phyloP scores from a whole-genome alignment of 1,139 yeast genomes.

The Lodderomyces metapsilosis region DNA sequence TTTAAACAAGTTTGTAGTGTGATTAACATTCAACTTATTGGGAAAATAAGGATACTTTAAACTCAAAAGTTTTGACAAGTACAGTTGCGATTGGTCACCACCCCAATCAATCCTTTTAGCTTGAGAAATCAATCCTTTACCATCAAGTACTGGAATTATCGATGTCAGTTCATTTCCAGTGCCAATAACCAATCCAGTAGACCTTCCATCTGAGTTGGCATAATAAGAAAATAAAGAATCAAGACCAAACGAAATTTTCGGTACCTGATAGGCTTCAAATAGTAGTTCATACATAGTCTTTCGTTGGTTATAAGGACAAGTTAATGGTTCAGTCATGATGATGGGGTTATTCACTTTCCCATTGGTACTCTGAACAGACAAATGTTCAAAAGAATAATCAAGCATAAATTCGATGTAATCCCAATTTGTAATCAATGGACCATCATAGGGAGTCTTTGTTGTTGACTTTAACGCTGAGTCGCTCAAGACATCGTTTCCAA shows the following conservation, averaged over 20 bases:
- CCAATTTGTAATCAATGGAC: conserved; percentile 86
- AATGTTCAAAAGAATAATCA: conserved; percentile 79
- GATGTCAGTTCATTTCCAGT: conserved; percentile 83
- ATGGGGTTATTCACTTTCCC: conserved; percentile 73
- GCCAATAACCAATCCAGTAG: conserved; percentile 71
- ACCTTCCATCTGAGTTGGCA: conserved; percentile 37
- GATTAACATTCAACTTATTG: conserved; percentile 59
- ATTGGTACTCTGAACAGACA: conserved; percentile 58
- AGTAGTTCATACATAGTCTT: conserved; percentile 72
- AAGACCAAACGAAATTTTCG: conserved; percentile 75
- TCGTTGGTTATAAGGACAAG: conserved; percentile 69
- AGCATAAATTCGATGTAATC: conserved; percentile 79
- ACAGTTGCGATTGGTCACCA: conserved; percentile 71
- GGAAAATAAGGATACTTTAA: conserved; percentile 95
- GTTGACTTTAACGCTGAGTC: conserved; percentile 70
- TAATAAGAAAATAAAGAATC: conserved; percentile 78
- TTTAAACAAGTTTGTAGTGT: conserved; percentile 65
- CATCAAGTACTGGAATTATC: conserved; percentile 74
- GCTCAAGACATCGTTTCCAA: conserved; percentile 78
- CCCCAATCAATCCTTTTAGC: conserved; percentile 92
- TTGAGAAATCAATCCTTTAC: conserved; percentile 62
- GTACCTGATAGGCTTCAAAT: conserved; percentile 77
- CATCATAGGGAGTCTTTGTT: conserved; percentile 82
- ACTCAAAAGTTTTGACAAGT: conserved; percentile 59
- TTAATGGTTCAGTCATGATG: conserved; percentile 77